Conservation (phyloP, 2,329 filamentous ascomycete species). For the Ophiocordyceps camponoti-floridani region DNA sequence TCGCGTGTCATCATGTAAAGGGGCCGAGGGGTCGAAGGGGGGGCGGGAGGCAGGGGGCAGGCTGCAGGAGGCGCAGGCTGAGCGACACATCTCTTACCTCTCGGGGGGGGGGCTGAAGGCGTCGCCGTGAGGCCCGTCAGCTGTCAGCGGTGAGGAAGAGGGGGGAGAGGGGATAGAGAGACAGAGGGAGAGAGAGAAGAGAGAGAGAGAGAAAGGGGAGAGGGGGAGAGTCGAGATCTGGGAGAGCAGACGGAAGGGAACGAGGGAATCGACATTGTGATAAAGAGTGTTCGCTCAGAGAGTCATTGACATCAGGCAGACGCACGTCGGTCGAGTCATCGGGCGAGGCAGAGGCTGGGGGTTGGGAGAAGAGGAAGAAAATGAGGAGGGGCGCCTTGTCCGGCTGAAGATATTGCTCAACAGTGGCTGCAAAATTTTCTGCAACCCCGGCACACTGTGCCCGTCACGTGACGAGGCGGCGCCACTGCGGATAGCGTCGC, state of each 20-base stretch:
- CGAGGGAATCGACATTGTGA: not conserved
- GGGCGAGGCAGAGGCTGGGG: no score
- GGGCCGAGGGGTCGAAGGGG: not conserved
- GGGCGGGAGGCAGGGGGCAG: not conserved
- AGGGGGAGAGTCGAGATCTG: not conserved
- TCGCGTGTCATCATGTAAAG: slow-evolving; percentile 52
- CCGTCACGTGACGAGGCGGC: not conserved
- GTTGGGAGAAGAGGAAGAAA: not conserved
- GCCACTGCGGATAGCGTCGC: not conserved
- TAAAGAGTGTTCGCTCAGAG: no score
- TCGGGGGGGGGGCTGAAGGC: not conserved
- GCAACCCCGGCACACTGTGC: not conserved
- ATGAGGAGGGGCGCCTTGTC: not conserved
- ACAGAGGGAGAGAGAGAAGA: not conserved
- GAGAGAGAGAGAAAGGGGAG: not conserved
- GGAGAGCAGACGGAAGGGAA: not conserved
- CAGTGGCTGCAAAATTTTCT: not conserved
- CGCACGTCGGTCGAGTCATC: no score
- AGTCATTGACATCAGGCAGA: no score
- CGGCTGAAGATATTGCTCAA: not conserved
- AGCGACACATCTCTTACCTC: not conserved
- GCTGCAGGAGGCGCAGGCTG: not conserved
- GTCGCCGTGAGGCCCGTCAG: no score
- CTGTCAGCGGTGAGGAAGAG: not conserved
- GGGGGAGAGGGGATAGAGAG: not conserved